These are phyloP conservation scores for Asterochloris erici DNA, from an alignment of 139 green algal species.

Conservation along the genomic window DNA sequence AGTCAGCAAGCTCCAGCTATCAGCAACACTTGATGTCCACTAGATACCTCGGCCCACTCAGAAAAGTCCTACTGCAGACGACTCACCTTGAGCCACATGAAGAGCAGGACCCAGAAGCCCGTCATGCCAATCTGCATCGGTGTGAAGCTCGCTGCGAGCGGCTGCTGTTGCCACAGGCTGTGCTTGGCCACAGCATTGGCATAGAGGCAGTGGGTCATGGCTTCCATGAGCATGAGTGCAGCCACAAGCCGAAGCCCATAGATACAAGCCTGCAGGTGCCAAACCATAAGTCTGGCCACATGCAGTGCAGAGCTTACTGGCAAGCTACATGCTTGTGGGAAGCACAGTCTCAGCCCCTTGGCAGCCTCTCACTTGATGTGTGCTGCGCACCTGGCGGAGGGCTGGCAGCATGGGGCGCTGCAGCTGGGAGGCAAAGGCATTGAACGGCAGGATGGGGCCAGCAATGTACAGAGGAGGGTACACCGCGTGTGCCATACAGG, in stretches of 20 bases:
- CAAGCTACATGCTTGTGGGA: neutral
- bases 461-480: conserved; percentile 95
- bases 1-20: no score
- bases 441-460: conserved; percentile 82
- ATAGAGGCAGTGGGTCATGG: conserved; percentile 76
- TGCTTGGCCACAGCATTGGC: conserved; percentile 68
- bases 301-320: no score
- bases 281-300: no score
- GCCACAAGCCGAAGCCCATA: conserved; percentile 53
- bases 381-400: neutral
- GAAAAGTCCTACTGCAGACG: no score
- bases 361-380: neutral
- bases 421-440: conserved; percentile 78
- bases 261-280: conserved; percentile 25
- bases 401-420: neutral
- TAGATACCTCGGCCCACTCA: neutral
- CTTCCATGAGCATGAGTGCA: conserved; percentile 66
- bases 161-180: conserved; percentile 3
- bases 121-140: conserved; percentile 52
- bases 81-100: conserved; percentile 92
- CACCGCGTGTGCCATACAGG: conserved; percentile 68
- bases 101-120: conserved; percentile 82
- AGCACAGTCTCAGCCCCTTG: neutral
- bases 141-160: neutral
- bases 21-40: neutral